Percentiles rank a stretch among this genome's conserved stretches.
These are phyloP conservation scores for Aspergillus terreus DNA, from an alignment of 2,329 filamentous ascomycete genomes.

Conservation along the genomic window DNA sequence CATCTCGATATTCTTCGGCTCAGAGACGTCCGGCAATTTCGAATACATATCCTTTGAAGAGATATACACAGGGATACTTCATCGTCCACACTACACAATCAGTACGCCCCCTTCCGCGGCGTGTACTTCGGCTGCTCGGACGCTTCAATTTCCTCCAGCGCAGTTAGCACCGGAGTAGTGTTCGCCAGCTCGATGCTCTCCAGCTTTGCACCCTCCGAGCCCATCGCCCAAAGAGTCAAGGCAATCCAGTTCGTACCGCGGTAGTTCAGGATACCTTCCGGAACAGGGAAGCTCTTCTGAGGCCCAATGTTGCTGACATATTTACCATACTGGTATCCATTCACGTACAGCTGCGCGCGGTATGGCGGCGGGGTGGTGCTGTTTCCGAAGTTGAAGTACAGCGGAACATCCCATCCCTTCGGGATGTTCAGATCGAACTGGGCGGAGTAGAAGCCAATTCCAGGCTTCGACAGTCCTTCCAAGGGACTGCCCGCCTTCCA, in stretches of 20 bases:
- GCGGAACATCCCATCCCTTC: constrained; percentile 52
- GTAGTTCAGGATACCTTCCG: constrained; percentile 70
- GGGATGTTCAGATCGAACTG: constrained; percentile 51
- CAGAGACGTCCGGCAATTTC: constrained; percentile 22
- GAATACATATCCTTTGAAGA: constrained; percentile 14
- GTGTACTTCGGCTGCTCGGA: constrained; percentile 47
- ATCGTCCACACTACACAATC: neutral
- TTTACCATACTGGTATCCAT: constrained; percentile 1
- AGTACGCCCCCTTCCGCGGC: constrained; percentile 52
- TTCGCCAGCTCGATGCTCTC: constrained; percentile 50
- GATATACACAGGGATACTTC: no score
- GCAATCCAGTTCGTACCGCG: constrained; percentile 66
- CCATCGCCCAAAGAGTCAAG: constrained; percentile 65
- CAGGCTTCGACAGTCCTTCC: constrained; percentile 43
- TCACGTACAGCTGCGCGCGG: constrained; percentile 62
- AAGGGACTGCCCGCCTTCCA: constrained; percentile 36
- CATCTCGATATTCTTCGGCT: constrained; percentile 8
- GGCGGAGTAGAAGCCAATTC: constrained; percentile 52
- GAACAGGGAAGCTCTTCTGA: constrained; percentile 67
- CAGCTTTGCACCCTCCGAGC: constrained; percentile 55
- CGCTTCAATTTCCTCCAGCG: constrained; percentile 43
- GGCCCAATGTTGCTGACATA: constrained; percentile 70
- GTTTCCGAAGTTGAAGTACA: constrained; percentile 50
- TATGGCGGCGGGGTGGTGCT: constrained; percentile 49
- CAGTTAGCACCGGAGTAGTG: constrained; percentile 50